Evolutionary conservation across 2,329 filamentous ascomycete genomes (phyloP).

Genomic region (Colletotrichum tofieldiae): DNA sequence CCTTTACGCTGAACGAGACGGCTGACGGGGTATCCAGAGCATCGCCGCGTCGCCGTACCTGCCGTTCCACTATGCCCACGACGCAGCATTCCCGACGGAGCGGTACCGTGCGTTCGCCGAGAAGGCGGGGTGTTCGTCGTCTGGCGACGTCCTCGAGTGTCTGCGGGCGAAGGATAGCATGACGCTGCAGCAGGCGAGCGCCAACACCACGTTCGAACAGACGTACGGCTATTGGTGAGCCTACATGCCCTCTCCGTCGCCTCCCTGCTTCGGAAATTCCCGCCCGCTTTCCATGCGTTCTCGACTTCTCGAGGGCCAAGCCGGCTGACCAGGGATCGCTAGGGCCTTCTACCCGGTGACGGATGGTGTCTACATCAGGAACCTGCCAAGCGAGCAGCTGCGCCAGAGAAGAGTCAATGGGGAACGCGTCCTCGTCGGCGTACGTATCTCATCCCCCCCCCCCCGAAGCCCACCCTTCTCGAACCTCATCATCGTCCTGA

Average conservation of each 20-base stretch:
- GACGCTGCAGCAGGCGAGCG: slow-evolving; percentile 48
- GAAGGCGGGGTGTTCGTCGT: slow-evolving; percentile 56
- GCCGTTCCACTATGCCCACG: slow-evolving; percentile 28
- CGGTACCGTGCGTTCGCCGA: slow-evolving; percentile 42
- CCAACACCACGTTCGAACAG: slow-evolving; percentile 43
- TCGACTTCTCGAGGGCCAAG: neutral
- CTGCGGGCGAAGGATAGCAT: slow-evolving; percentile 49
- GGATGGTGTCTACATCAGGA: slow-evolving; percentile 52
- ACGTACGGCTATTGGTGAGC: slow-evolving; percentile 45
- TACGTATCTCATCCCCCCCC: neutral
- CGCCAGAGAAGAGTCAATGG: slow-evolving; percentile 49
- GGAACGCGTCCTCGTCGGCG: slow-evolving; percentile 43
- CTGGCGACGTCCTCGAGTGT: slow-evolving; percentile 47
- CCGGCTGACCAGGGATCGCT: neutral
- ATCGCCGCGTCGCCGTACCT: slow-evolving; percentile 37
- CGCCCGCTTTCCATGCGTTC: neutral
- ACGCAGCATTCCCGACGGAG: slow-evolving; percentile 11
- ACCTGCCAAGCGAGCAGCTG: slow-evolving; percentile 51
- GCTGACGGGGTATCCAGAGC: slow-evolving; percentile 8
- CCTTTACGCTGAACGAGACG: neutral
- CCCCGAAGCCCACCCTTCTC: too few relatives aligned
- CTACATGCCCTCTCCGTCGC: neutral
- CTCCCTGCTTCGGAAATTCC: neutral
- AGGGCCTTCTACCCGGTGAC: slow-evolving; percentile 53
- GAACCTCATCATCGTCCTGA: neutral